Evolutionary conservation across 768 basidiomycete genomes (phyloP), one percentile per base, ranked within the genome.

Genomic region (Auricularia auricula-judae): DNA sequence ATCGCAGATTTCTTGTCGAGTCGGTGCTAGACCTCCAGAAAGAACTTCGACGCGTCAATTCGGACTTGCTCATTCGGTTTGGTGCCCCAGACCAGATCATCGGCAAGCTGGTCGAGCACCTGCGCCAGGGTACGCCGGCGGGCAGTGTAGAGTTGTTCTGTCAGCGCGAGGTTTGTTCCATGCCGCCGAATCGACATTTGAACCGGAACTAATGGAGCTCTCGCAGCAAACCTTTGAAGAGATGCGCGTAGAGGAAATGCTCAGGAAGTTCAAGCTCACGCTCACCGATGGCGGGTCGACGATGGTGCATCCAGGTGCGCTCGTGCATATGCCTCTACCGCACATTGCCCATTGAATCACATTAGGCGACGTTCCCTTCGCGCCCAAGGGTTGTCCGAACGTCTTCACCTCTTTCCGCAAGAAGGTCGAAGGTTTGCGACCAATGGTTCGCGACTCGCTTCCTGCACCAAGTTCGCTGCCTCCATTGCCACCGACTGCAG

Each of bases 331-430:
- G 47, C 47, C 21, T 51, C 43, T 44, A 29, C 29, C 29, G 75
- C 60, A 70, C 76, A 12, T 70, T 73, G 33, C 65, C 68, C 7
- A 54, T 66, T 8, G 72, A 76, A n/a, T 67, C 75, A 14, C 75
- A 75, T 0, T 1, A 62, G 72, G 21, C 58, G 61, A 7, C 62
- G 65, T 64, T 66, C 47, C 47, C 64, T n/a, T n/a, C 23, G 56
- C 59, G 34, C 65, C 65, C 8, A 44, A 39, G 18, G 34, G 70
- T 3, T 72, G 73, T 3, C 77, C 76, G 4, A 75, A 77, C 68
- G 74, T 78, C 60, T 80, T 77, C 64, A 79, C 79, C 0, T 68
- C 68, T 3, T 80, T 79, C 67, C 69, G 79, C 39, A 77, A 76
- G 67, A 70, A 71, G 33, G 74, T 77, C 39, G 79, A 79, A 67